Conservation (phyloP, 805 yeast genomes). For the Pichia thaimueangensis region DNA sequence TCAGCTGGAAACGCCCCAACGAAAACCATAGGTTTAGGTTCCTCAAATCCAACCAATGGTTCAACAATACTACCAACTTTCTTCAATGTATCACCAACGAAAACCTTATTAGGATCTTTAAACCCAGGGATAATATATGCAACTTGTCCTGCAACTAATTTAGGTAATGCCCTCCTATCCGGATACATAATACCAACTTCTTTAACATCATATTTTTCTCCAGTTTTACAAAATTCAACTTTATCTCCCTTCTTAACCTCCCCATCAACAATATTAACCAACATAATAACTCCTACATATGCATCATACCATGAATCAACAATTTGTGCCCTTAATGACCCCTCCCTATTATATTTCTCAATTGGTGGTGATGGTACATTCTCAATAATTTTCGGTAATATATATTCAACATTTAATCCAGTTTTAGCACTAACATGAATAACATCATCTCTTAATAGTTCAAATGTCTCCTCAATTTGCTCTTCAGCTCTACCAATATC, state of each 20-base stretch:
- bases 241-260: slow-evolving; percentile 64
- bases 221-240: slow-evolving; percentile 71
- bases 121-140: slow-evolving; percentile 94
- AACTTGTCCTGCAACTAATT: slow-evolving; percentile 82
- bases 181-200: slow-evolving; percentile 97
- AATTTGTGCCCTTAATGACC: slow-evolving; percentile 64
- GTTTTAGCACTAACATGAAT: slow-evolving; percentile 89
- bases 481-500: slow-evolving; percentile 74
- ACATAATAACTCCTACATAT: slow-evolving; percentile 82
- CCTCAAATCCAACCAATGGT: slow-evolving; percentile 91
- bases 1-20: slow-evolving; percentile 98
- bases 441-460: slow-evolving; percentile 65
- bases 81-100: slow-evolving; percentile 86
- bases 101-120: slow-evolving; percentile 79
- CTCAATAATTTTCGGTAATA: slow-evolving; percentile 78
- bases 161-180: slow-evolving; percentile 60
- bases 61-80: slow-evolving; percentile 53
- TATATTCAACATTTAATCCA: slow-evolving; percentile 68
- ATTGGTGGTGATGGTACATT: slow-evolving; percentile 52
- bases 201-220: slow-evolving; percentile 73
- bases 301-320: slow-evolving; percentile 99
- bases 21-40: slow-evolving; percentile 96
- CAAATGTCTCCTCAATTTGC: slow-evolving; percentile 82
- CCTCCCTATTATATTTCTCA: slow-evolving; percentile 37
- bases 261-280: slow-evolving; percentile 85